Percentiles rank a stretch among this genome's conserved stretches.
phyloP scores from a whole-genome alignment of 257 asterid genomes.

The Linaria vulgaris region DNA sequence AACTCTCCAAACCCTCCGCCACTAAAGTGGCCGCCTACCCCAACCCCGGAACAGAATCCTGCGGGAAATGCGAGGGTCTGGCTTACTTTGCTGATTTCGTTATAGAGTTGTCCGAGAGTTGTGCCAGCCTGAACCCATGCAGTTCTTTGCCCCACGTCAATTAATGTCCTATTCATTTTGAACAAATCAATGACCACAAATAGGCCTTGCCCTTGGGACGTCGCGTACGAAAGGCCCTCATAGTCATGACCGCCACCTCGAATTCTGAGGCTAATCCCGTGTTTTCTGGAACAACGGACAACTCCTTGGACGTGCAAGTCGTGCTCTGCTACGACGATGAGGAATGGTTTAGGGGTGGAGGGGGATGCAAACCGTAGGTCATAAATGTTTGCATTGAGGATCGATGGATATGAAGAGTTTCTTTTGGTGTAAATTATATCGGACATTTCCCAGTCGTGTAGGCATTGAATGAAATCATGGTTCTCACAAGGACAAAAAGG shows the following conservation, averaged over 20 bases:
- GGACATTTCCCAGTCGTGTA: not conserved
- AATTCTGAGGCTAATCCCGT: conserved; percentile 20
- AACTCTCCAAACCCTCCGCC: too few relatives aligned
- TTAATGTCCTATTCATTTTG: conserved; percentile 6
- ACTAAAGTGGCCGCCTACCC: too few relatives aligned
- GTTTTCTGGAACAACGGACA: conserved; percentile 19
- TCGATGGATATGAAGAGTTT: conserved; percentile 18
- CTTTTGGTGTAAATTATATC: conserved; percentile 16
- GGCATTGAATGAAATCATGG: conserved; percentile 24
- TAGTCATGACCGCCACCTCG: conserved; percentile 48
- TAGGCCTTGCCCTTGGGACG: not conserved
- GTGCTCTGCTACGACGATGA: conserved; percentile 12
- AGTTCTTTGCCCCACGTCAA: conserved; percentile 39
- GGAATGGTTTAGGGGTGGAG: too few relatives aligned
- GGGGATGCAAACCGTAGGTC: conserved; percentile 19
- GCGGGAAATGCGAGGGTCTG: conserved; percentile 27
- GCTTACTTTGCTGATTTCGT: conserved; percentile 21
- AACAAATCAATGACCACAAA: conserved; percentile 35
- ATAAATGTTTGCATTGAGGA: conserved; percentile 13
- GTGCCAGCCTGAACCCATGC: conserved; percentile 35
- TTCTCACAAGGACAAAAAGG: not conserved
- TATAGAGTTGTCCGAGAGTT: conserved; percentile 23
- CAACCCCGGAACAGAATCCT: conserved; percentile 25
- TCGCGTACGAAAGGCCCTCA: conserved; percentile 26
- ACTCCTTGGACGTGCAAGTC: conserved; percentile 24